These are phyloP conservation scores for Carex pumila DNA, from an alignment of 176 grass and related monocot species.

Conservation along the genomic window DNA sequence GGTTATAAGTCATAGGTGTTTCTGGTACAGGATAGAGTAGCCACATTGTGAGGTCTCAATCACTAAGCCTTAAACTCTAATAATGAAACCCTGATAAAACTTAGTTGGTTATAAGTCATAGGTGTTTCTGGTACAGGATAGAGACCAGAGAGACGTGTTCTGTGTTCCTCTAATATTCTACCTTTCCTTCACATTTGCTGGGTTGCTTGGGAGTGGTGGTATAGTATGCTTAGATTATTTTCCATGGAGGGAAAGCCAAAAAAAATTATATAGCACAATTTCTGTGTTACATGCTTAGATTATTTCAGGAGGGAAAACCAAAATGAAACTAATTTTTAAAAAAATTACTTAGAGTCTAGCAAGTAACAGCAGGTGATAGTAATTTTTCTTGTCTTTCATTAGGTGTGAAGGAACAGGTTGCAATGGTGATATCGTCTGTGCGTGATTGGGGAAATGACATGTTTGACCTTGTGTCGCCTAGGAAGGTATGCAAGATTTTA, in stretches of 20 bases:
- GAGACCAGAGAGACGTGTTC: background rate
- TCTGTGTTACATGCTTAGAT: background rate
- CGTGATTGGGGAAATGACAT: conserved; percentile 11
- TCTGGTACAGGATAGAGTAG: background rate
- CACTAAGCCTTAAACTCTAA: background rate
- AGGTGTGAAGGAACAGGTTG: conserved; percentile 16
- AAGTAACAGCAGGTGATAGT: background rate
- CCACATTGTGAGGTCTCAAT: background rate
- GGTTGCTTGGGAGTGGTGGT: background rate
- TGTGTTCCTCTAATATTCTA: background rate
- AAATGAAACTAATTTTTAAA: background rate
- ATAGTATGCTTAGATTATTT: background rate
- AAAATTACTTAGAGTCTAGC: background rate
- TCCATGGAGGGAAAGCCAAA: background rate
- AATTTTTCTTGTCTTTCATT: background rate
- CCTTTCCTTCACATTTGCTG: background rate
- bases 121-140: background rate
- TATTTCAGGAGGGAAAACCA: background rate
- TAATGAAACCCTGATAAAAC: background rate
- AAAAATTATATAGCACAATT: background rate
- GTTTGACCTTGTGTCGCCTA: conserved; percentile 6
- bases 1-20: background rate
- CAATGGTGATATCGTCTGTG: conserved; percentile 3
- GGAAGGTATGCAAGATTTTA: conserved; percentile 4
- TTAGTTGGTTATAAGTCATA: background rate